phyloP scores from a whole-genome alignment of 441 rosid species.

The Euphorbia neoarborescens region DNA sequence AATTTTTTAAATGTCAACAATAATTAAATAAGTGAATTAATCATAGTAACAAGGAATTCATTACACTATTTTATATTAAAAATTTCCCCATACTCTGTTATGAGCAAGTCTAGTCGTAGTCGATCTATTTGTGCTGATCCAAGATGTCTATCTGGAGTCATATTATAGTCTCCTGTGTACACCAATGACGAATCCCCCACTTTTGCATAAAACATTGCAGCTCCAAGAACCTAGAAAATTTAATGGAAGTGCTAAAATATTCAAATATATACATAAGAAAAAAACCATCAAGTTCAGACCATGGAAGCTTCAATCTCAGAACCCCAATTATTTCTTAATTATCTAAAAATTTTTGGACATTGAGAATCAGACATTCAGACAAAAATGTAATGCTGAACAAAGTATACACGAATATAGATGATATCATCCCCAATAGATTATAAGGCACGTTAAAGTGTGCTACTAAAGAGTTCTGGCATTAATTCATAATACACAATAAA shows the following conservation, averaged over 20 bases:
- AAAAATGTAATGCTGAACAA: neutral
- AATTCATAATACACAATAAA: constrained; percentile 2
- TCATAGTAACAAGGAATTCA: neutral
- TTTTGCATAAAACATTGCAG: constrained; percentile 95
- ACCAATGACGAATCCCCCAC: constrained; percentile 82
- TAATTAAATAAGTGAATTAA: neutral
- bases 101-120: constrained; percentile 72
- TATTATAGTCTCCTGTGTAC: constrained; percentile 95
- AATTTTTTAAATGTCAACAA: neutral
- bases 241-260: constrained; percentile 15
- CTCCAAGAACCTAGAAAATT: constrained; percentile 73
- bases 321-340: neutral
- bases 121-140: constrained; percentile 93
- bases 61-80: neutral
- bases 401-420: neutral
- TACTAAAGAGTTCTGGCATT: neutral
- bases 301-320: neutral
- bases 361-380: constrained; percentile 1
- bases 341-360: neutral
- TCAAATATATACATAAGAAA: constrained; percentile 3
- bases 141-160: constrained; percentile 97
- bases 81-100: constrained; percentile 62
- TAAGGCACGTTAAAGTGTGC: neutral
- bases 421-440: neutral
- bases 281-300: neutral